Conservation (phyloP, 345 rosid genomes). For the Sonneratia caseolaris region DNA sequence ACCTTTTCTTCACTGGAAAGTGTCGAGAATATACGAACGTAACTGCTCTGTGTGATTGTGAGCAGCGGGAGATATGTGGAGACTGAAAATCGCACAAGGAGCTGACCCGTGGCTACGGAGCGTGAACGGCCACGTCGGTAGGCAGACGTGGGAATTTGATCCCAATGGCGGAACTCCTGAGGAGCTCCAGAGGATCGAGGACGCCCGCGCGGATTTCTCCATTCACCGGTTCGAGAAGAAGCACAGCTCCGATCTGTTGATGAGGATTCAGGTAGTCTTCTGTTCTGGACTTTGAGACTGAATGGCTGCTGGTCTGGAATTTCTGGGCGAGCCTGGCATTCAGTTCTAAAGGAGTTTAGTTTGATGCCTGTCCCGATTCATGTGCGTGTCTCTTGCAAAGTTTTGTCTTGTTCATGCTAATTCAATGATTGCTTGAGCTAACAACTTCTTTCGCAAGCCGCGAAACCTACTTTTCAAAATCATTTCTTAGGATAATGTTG, state of each 20-base stretch:
- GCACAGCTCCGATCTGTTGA: conserved; percentile 80
- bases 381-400: not conserved
- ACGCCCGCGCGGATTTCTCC: conserved; percentile 45
- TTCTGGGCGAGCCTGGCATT: not conserved
- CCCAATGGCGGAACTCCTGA: conserved; percentile 51
- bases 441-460: not conserved
- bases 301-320: not conserved
- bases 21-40: no score
- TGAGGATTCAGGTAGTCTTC: conserved; percentile 65
- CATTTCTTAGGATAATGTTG: not conserved
- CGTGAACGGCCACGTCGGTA: conserved; percentile 54
- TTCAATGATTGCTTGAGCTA: not conserved
- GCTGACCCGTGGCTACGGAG: conserved; percentile 68
- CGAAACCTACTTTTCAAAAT: not conserved
- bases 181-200: conserved; percentile 48
- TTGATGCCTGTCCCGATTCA: not conserved
- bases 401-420: not conserved
- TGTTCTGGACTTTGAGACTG: not conserved
- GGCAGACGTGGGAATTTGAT: conserved; percentile 91
- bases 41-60: not conserved
- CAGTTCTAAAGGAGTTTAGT: not conserved
- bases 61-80: conserved; percentile 54
- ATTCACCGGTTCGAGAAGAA: conserved; percentile 47
- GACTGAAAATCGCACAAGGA: conserved; percentile 72
- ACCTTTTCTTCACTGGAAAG: not conserved